Base-by-base conservation (phyloP, 495 filamentous ascomycete genomes). In the Neurospora sp. region DNA sequence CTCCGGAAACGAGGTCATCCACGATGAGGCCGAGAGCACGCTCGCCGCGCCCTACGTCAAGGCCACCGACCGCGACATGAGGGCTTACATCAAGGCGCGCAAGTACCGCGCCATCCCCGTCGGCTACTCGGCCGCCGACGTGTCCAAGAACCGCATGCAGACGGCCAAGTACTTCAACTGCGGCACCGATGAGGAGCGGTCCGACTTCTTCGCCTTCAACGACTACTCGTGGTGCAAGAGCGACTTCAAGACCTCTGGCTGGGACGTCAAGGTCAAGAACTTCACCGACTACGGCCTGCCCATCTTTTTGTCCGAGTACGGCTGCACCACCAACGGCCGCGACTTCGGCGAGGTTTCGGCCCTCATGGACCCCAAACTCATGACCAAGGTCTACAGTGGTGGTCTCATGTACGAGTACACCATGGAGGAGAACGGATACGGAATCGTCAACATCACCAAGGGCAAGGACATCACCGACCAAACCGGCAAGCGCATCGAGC, bases 191-290 rank as follows among this genome's bases (percentile, higher is more conserved):
- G 92, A 93, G 78, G 90, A 92, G 85, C 91, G 95, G 53, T 91
- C 89, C 81, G 95, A 98, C 82, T 99, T 98, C 86, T 98, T 97
- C 80, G 94, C 94, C 74, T 97, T 98, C 86, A 98, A 99, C 84
- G 96, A 98, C 83, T 98, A 98, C 86, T 97, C 94, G 68, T 99
- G 95, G 95, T 99, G 96, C 81, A 91, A 93, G 77, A 94, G 92
- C 48, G 89, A 91, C 73, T 98, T 92, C 87, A 78, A 81, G 44
- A 87, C 82, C 61, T 94, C 94, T 61, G 94, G 93, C 76, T 99
- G 94, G 94, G 86, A 93, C 80, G 83, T 91, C 82, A 98, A 98
- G 89, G 94, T 97, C 73, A 85, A 92, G 85, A 92, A 89, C 82
- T 97, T 96, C 87, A 91, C 87, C 74, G 90, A 91, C 78, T 98